Conservation (phyloP, 441 rosid species). For the Dalechampia spathulata region DNA sequence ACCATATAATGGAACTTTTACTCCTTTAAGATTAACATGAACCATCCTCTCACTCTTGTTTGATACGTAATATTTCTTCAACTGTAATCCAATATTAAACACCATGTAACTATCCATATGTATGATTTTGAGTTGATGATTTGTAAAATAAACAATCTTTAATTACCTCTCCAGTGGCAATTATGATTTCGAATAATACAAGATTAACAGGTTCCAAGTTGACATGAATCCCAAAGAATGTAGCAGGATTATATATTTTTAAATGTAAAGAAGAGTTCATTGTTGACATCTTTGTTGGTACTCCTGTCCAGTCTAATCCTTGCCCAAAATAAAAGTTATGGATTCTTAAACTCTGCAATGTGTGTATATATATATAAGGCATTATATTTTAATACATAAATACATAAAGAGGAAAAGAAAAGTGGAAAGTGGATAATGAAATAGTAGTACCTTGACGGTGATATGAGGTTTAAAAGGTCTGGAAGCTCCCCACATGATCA, state of each 20-base stretch:
- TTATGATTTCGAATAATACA: constrained; percentile 45
- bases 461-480: constrained; percentile 65
- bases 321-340: constrained; percentile 62
- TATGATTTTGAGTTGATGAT: not conserved
- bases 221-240: constrained; percentile 75
- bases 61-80: constrained; percentile 70
- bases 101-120: not conserved
- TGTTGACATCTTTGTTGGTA: constrained; percentile 66
- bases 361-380: too few relatives aligned
- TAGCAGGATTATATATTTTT: constrained; percentile 60
- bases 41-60: constrained; percentile 62
- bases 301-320: constrained; percentile 76
- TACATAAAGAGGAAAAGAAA: not conserved
- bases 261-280: constrained; percentile 56
- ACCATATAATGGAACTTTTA: constrained; percentile 50
- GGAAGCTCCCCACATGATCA: constrained; percentile 79
- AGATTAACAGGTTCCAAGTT: constrained; percentile 56
- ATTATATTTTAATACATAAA: not conserved
- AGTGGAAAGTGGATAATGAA: not conserved
- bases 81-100: constrained; percentile 36
- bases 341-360: constrained; percentile 50
- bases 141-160: too few relatives aligned
- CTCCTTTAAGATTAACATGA: constrained; percentile 35
- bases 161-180: constrained; percentile 73
- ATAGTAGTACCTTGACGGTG: constrained; percentile 40